Conservation (phyloP, 148 eudicot species). For the Diospyros lotus region DNA sequence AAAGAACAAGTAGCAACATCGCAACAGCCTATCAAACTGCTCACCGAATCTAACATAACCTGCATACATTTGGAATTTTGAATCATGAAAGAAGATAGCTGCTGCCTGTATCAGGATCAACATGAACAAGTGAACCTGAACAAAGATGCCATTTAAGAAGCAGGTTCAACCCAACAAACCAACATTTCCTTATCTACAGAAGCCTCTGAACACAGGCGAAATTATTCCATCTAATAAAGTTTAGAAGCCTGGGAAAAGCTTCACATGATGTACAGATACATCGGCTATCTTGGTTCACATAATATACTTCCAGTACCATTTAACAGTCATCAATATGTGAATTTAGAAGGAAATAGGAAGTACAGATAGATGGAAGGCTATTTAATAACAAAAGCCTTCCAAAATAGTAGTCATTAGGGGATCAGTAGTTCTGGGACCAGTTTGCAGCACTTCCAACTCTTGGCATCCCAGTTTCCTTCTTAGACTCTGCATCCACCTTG, state of each 20-base stretch:
- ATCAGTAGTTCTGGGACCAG: slow-evolving; percentile 67
- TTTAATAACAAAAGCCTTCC: not conserved
- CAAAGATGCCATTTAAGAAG: not conserved
- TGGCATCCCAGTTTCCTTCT: slow-evolving; percentile 61
- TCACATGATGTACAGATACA: not conserved
- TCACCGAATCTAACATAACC: too few species aligned
- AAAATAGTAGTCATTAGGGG: not conserved
- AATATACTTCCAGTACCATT: not conserved
- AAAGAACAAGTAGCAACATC: too few species aligned
- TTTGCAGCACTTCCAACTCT: slow-evolving; percentile 88
- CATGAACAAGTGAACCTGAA: not conserved
- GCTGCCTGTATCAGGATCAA: too few species aligned
- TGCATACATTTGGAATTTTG: too few species aligned
- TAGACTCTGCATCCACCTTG: slow-evolving; percentile 61
- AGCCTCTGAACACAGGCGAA: not conserved
- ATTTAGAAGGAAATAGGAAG: not conserved
- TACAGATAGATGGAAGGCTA: slow-evolving; percentile 1
- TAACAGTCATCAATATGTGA: not conserved
- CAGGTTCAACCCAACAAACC: not conserved
- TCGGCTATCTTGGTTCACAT: not conserved
- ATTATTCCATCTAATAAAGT: not conserved
- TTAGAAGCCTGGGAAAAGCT: not conserved
- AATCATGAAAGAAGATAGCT: too few species aligned
- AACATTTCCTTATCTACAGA: not conserved
- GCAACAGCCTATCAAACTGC: too few species aligned